Evolutionary conservation across 768 basidiomycete genomes (phyloP), one percentile per base, ranked within the genome.

Genomic region (Russula lepida): DNA sequence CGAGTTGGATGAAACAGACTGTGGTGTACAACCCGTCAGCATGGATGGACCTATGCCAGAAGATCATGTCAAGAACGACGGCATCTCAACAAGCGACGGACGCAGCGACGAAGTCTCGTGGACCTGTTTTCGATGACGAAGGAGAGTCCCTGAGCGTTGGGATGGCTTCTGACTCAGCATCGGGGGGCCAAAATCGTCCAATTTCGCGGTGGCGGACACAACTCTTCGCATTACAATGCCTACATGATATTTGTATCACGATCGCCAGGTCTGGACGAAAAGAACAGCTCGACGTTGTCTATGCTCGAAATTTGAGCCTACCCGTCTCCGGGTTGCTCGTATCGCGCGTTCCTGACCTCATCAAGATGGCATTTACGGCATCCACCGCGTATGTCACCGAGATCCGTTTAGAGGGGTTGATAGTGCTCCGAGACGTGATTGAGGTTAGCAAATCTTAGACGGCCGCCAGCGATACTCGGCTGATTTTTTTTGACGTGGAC

Each of bases 361-460:
- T 99, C 73, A 91, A 83, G 74, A 97, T 98, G 88, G 95, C 97
- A 0, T 98, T 99, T 71, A 95, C 92, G 13, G 95, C 97, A 0
- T 94, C 93, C 17, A 92, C 95, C 0, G 94, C 97, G 4, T 91
- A 97, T 70, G 94, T 98, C 33, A 94, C 91, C 9, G 93, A 98
- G 71, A 98, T 98, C 64, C 82, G 95, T 35, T 74, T 98, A 28
- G 90, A 93, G 70, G 97, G 97, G 1, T 74, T 98, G 28, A 79
- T 91, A 8, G 91, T 99, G 5, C 75, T 99, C 28, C 80, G 85
- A 32, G 95, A 98, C 71, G 91, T 98, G 32, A 94, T 99, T 63
- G 83, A 94, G 79, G 95, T 91, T 68, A 50, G 74, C 60, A 15
- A n/a, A 25, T 55, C 32, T 19, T 54, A n/a, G 47, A 21, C 27